These are phyloP conservation scores for Fusarium floridanum DNA, from an alignment of 2,329 filamentous ascomycete species.

Conservation along the genomic window DNA sequence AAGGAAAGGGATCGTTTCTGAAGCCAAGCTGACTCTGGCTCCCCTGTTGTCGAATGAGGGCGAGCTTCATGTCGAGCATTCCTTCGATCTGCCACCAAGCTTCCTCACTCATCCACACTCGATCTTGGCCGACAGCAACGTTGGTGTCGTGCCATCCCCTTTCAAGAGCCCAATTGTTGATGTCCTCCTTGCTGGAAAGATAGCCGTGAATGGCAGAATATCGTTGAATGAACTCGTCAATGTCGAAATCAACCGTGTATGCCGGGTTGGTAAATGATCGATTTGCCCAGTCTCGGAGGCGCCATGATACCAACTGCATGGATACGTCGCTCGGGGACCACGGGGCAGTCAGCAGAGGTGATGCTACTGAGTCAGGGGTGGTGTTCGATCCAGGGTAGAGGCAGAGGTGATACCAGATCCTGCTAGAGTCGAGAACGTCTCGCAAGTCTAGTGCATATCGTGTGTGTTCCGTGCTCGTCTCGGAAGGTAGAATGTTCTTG, in stretches of 20 bases:
- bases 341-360: slow-evolving; percentile 78
- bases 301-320: slow-evolving; percentile 91
- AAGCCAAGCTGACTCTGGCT: slow-evolving; percentile 61
- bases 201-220: slow-evolving; percentile 84
- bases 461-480: slow-evolving; percentile 73
- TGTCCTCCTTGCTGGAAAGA: slow-evolving; percentile 88
- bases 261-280: slow-evolving; percentile 90
- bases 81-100: slow-evolving; percentile 99
- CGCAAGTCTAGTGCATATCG: slow-evolving; percentile 82
- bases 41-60: slow-evolving; percentile 58
- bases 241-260: slow-evolving; percentile 96
- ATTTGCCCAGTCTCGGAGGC: slow-evolving; percentile 96
- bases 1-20: slow-evolving; percentile 76
- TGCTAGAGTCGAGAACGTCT: slow-evolving; percentile 81
- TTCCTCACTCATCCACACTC: slow-evolving; percentile 93
- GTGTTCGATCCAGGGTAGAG: slow-evolving; percentile 91
- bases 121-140: slow-evolving; percentile 89
- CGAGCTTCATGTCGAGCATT: slow-evolving; percentile 90
- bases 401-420: slow-evolving; percentile 94
- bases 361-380: slow-evolving; percentile 77
- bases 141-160: slow-evolving; percentile 99
- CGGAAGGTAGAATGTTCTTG: slow-evolving; percentile 82
- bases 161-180: slow-evolving; percentile 94
- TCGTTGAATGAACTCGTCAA: slow-evolving; percentile 90
- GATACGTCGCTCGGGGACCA: slow-evolving; percentile 97